Evolutionary conservation across 2,329 filamentous ascomycete species (phyloP).

Genomic region (Alternaria metachromatica): DNA sequence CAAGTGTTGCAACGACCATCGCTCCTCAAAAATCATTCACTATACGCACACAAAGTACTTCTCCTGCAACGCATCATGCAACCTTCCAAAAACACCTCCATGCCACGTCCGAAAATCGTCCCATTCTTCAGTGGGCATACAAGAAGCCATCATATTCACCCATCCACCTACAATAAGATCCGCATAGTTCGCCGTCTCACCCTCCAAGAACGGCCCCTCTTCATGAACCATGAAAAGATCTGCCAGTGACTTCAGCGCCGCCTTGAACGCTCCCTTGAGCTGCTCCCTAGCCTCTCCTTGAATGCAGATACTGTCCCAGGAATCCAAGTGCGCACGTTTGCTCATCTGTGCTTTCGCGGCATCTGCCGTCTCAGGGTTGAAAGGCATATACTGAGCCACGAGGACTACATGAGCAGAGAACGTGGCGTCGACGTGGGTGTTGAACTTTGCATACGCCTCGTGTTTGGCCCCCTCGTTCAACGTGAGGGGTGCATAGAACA

Average conservation of each 20-base stretch:
- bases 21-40: neutral
- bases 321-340: constrained; percentile 52
- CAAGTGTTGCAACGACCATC: neutral
- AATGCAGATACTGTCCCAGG: constrained; percentile 54
- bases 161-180: constrained; percentile 66
- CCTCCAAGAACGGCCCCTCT: constrained; percentile 59
- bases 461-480: constrained; percentile 44
- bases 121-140: constrained; percentile 57
- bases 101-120: constrained; percentile 57
- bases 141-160: constrained; percentile 56
- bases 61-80: constrained; percentile 56
- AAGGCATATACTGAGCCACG: constrained; percentile 52
- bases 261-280: constrained; percentile 51
- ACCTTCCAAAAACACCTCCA: constrained; percentile 57
- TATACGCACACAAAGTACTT: constrained; percentile 23
- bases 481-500: constrained; percentile 37
- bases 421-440: constrained; percentile 60
- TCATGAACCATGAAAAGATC: constrained; percentile 50
- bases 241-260: constrained; percentile 52
- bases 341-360: constrained; percentile 57
- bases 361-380: constrained; percentile 59
- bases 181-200: constrained; percentile 56
- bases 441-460: constrained; percentile 54
- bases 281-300: constrained; percentile 50
- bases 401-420: constrained; percentile 59